phyloP scores from a whole-genome alignment of 1,284 basidiomycete species.

The Singerocomus rubriflavus region DNA sequence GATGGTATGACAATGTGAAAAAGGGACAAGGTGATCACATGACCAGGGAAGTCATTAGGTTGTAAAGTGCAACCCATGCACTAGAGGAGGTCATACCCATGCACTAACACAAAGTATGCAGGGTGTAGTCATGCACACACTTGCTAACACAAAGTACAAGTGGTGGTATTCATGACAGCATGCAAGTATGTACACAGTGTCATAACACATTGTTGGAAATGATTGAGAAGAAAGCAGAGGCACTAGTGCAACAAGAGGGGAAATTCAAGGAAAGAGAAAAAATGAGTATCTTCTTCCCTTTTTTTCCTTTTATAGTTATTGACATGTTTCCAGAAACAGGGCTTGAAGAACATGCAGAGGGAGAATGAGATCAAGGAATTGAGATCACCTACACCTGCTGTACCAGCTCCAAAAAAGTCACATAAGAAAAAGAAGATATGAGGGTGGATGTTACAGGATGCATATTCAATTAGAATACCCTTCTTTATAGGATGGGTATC shows the following conservation, averaged over 20 bases:
- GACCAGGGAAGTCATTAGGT: too few species aligned
- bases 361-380: constrained; percentile 52
- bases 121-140: too few species aligned
- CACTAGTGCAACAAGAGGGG: constrained; percentile 66
- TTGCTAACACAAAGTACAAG: too few species aligned
- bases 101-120: too few species aligned
- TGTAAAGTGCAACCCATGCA: too few species aligned
- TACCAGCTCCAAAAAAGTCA: constrained; percentile 44
- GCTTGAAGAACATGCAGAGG: constrained; percentile 62
- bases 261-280: constrained; percentile 63
- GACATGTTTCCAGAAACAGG: constrained; percentile 51
- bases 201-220: constrained; percentile 83
- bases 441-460: neutral
- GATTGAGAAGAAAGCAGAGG: constrained; percentile 97
- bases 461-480: neutral
- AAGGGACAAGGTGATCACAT: too few species aligned
- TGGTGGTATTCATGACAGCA: too few species aligned
- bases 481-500: neutral
- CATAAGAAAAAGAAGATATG: constrained; percentile 54
- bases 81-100: too few species aligned
- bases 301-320: neutral
- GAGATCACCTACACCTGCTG: constrained; percentile 52
- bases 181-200: too few species aligned
- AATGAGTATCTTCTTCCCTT: constrained; percentile 37
- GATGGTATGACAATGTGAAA: too few species aligned